A percentile compares a stretch with the other conserved stretches of the same genome.
phyloP scores from a whole-genome alignment of 805 yeast genomes.

The Metschnikowia lunata region DNA sequence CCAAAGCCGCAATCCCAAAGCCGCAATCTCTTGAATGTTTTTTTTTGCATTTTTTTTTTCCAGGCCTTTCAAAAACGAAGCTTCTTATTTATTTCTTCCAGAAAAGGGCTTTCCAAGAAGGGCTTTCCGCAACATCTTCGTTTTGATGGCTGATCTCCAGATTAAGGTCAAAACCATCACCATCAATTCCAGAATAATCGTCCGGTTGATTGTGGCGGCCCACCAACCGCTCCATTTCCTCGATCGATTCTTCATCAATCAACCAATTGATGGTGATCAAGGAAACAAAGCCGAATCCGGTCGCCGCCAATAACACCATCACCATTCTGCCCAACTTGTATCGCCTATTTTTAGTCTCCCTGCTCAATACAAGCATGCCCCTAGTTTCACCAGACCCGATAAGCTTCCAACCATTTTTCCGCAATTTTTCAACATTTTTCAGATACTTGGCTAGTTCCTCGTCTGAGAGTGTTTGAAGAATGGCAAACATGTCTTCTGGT shows the following conservation, averaged over 20 bases:
- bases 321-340: constrained; percentile 15
- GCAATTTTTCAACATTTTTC: constrained; percentile 38
- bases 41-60: no score
- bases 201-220: no score
- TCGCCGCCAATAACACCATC: constrained; percentile 18
- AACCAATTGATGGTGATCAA: constrained; percentile 24
- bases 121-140: no score
- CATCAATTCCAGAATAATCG: no score
- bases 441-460: constrained; percentile 31
- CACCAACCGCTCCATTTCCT: no score
- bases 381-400: constrained; percentile 42
- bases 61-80: no score
- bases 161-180: no score
- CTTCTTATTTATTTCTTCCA: no score
- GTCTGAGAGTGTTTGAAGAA: constrained; percentile 35
- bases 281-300: constrained; percentile 24
- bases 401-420: constrained; percentile 48
- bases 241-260: constrained; percentile 14
- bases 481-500: constrained; percentile 39
- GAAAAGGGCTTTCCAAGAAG: no score
- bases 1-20: no score
- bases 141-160: no score
- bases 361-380: constrained; percentile 16
- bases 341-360: neutral
- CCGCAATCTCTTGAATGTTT: no score